These are phyloP conservation scores for Lachancea cidri DNA, from an alignment of 805 yeast species.

Conservation along the genomic window DNA sequence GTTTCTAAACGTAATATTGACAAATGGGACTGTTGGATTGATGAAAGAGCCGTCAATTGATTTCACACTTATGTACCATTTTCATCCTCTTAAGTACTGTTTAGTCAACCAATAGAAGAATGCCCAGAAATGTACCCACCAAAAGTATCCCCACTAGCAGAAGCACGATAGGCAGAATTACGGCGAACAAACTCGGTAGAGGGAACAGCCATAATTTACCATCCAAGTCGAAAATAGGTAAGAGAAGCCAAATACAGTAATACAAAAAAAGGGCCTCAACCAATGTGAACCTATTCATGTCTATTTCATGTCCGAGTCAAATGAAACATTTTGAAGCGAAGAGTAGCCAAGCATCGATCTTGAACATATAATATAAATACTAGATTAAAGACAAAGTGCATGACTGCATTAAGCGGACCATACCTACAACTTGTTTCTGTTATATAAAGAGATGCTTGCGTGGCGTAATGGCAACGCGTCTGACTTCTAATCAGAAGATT, in stretches of 20 bases:
- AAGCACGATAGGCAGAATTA: conserved; percentile 27
- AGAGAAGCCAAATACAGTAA: conserved; percentile 27
- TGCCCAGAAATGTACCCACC: conserved; percentile 27
- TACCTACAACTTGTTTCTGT: no score
- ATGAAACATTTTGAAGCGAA: no score
- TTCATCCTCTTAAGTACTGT: neutral
- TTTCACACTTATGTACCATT: neutral
- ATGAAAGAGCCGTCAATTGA: conserved; percentile 61
- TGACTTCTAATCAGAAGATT: conserved; percentile 52
- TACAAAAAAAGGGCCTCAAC: conserved; percentile 20
- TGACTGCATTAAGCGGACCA: no score
- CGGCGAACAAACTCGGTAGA: conserved; percentile 27
- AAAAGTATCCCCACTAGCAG: conserved; percentile 23
- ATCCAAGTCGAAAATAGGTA: conserved; percentile 30
- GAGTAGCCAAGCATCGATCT: no score
- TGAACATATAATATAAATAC: no score
- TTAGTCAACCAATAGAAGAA: conserved; percentile 11
- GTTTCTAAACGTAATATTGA: conserved; percentile 50
- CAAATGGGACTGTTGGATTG: conserved; percentile 75
- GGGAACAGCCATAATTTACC: conserved; percentile 21
- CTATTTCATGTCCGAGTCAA: no score
- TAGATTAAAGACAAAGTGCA: no score
- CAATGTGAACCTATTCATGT: conserved; percentile 24
- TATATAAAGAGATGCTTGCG: conserved; percentile 38
- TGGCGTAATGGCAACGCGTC: conserved; percentile 56